Percentiles rank a stretch among this genome's conserved stretches.
phyloP scores from a whole-genome alignment of 2,329 filamentous ascomycete species.

The Aphanocladium album region DNA sequence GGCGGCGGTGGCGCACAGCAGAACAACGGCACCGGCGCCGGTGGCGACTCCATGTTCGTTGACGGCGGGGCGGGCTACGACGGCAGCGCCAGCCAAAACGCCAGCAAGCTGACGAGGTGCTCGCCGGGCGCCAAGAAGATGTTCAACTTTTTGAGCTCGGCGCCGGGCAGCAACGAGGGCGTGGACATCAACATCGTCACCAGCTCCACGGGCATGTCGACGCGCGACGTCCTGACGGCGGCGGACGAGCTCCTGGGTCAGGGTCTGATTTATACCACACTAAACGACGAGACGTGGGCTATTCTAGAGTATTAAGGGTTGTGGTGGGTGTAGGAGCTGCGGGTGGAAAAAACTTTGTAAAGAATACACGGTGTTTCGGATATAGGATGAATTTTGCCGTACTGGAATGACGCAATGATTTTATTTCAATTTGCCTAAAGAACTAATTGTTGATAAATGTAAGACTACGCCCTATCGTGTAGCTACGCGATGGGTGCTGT shows the following conservation, averaged over 20 bases:
- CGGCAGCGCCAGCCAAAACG: constrained; percentile 24
- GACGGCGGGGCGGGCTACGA: constrained; percentile 34
- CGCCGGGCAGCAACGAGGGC: constrained; percentile 73
- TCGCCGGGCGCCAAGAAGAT: constrained; percentile 61
- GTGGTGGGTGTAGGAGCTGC: not conserved
- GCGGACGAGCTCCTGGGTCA: constrained; percentile 71
- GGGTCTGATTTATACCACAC: constrained; percentile 81
- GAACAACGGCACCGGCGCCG: constrained; percentile 25
- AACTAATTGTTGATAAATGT: too few relatives aligned
- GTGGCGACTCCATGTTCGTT: constrained; percentile 28
- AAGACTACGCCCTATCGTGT: too few relatives aligned
- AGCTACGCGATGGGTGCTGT: too few relatives aligned
- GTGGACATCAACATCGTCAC: constrained; percentile 76
- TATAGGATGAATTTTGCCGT: constrained; percentile 4
- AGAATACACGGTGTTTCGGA: constrained; percentile 12
- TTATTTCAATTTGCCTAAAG: not conserved
- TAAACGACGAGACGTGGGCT: constrained; percentile 90
- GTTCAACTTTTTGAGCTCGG: constrained; percentile 62
- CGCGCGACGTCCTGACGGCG: constrained; percentile 67
- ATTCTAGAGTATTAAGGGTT: constrained; percentile 60
- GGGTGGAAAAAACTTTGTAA: not conserved
- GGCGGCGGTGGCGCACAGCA: constrained; percentile 33
- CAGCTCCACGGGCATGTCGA: constrained; percentile 56
- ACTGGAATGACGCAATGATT: constrained; percentile 9
- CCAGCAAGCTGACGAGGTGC: constrained; percentile 41